Conservation (phyloP, 2,329 filamentous ascomycete species). For the Penicillium aurantiogriseum region DNA sequence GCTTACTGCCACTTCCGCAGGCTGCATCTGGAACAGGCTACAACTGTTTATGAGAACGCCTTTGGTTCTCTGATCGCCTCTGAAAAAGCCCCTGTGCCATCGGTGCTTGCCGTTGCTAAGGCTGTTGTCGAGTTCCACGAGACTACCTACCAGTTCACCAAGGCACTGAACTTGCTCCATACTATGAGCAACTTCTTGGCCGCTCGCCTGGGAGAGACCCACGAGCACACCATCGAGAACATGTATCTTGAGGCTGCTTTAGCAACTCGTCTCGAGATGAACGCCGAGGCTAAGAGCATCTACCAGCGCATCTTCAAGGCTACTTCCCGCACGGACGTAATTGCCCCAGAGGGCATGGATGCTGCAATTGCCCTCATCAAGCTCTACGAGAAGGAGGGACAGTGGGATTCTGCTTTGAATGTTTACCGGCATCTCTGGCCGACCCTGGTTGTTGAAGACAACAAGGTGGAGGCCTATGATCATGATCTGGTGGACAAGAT, state of each 20-base stretch:
- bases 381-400: constrained; percentile 47
- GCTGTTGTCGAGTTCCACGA: constrained; percentile 40
- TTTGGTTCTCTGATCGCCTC: constrained; percentile 34
- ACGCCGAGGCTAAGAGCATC: constrained; percentile 37
- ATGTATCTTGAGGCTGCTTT: constrained; percentile 50
- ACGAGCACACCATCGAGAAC: constrained; percentile 48
- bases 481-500: constrained; percentile 37
- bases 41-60: constrained; percentile 34
- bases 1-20: constrained; percentile 37
- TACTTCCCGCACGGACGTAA: constrained; percentile 30
- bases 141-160: constrained; percentile 38
- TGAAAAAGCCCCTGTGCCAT: constrained; percentile 33
- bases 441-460: constrained; percentile 45
- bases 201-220: constrained; percentile 34
- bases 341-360: constrained; percentile 45
- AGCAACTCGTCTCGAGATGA: constrained; percentile 44
- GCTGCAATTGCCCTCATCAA: constrained; percentile 48
- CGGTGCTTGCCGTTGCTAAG: constrained; percentile 34
- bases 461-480: constrained; percentile 42
- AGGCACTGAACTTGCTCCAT: constrained; percentile 31
- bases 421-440: constrained; percentile 51
- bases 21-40: constrained; percentile 31
- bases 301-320: constrained; percentile 48
- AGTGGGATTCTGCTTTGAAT: constrained; percentile 48
- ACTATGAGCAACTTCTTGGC: constrained; percentile 35